Evolutionary conservation across 352 stramenopile genomes (phyloP), one percentile per base, ranked within the genome.

Genomic region (Globisporangium cystogenes): DNA sequence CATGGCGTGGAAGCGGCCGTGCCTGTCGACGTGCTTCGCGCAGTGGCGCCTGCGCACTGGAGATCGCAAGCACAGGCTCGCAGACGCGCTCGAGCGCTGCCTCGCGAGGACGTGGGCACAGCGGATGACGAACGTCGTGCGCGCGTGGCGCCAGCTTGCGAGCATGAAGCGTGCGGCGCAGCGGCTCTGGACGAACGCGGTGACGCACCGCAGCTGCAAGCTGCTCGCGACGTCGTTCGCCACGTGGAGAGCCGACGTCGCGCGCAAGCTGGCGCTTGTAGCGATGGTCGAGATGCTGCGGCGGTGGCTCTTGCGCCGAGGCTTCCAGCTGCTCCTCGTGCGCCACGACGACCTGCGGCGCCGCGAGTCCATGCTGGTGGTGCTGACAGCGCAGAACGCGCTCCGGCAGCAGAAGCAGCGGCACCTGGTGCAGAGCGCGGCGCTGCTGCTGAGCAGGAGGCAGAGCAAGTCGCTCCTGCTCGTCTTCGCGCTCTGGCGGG

Each of bases 301-400:
- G 11, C 4, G 59, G 21, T 61, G 53, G 54, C 61, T 51, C 10
- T 35, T 58, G 51, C 61, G 55, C 3, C 48, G 48, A 53, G 55
- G 60, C 1, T 51, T 76, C 20, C 31, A 41, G 24, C 8, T 36
- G 8, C 46, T 62, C 6, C 18, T 33, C 1, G 21, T 29, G 20
- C 58, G 68, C 31, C 57, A 63, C 0, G 58, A 68, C 18, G 53
- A 60, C 18, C 54, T 15, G 0, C 51, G 59, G 43, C 70, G 66
- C 24, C 59, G 56, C 18, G 68, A 79, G 48, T 81, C 65, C 6
- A 60, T 81, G 51, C 51, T 70, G 43, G 46, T 65, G 15, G 62
- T 64, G 12, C 45, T 76, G 42, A 67, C 57, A 3, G 57, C 58
- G 0, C 65, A 84, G 36, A 64, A 56, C 21, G 48, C 64, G 21